Percentiles rank a stretch among this genome's conserved stretches.
Evolutionary conservation across 179 eudicot species (phyloP).

Genomic region (Corrigiola litoralis): DNA sequence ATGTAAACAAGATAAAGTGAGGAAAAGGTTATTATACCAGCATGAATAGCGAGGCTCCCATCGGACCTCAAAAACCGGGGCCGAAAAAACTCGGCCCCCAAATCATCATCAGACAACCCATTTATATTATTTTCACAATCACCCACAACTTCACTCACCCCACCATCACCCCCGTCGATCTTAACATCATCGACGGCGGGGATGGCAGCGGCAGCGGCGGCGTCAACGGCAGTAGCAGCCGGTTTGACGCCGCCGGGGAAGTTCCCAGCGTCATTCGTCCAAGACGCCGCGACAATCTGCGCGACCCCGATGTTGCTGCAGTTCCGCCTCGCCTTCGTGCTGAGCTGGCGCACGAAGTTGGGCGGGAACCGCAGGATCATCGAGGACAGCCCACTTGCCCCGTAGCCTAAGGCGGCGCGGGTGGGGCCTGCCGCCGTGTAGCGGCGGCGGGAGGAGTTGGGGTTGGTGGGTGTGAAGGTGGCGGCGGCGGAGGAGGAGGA

Average conservation of each 20-base stretch:
- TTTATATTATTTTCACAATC: conserved; percentile 24
- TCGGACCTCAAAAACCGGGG: conserved; percentile 62
- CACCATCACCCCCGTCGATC: conserved; percentile 21
- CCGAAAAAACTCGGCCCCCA: conserved; percentile 22
- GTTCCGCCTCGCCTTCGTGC: conserved; percentile 83
- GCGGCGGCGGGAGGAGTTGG: conserved; percentile 25
- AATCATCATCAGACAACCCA: conserved; percentile 10
- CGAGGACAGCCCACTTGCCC: conserved; percentile 37
- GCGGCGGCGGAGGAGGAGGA: conserved; percentile 38
- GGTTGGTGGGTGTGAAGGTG: conserved; percentile 21
- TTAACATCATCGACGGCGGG: not conserved
- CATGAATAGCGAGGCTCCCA: conserved; percentile 90
- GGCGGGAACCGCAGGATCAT: conserved; percentile 77
- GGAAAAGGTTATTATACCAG: conserved; percentile 51
- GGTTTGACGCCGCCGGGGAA: conserved; percentile 33
- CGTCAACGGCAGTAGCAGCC: conserved; percentile 43
- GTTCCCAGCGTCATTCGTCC: conserved; percentile 45
- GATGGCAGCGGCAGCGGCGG: conserved; percentile 32
- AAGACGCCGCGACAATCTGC: conserved; percentile 85
- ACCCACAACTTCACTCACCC: conserved; percentile 13
- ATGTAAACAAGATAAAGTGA: no score
- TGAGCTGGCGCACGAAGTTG: conserved; percentile 80
- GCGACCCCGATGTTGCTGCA: conserved; percentile 99
- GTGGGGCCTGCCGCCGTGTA: not conserved
- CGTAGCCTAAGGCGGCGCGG: conserved; percentile 4